Evolutionary conservation across 768 basidiomycete species (phyloP).

Genomic region (Lentinula lateritia): DNA sequence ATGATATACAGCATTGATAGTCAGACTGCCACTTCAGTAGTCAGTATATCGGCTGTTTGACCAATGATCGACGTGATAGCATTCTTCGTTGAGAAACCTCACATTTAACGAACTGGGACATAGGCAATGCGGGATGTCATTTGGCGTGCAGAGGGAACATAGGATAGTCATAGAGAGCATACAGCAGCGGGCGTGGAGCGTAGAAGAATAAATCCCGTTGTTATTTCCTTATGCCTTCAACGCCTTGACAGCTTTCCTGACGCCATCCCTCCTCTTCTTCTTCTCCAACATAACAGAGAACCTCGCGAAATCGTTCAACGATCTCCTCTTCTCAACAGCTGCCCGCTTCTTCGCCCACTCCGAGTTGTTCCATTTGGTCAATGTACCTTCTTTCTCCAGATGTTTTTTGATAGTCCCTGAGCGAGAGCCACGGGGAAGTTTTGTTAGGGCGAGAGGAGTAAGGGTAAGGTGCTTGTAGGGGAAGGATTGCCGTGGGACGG

Average conservation of each 20-base stretch:
- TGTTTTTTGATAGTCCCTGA: slow-evolving; percentile 79
- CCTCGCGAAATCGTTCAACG: slow-evolving; percentile 85
- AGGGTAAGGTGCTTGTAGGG: slow-evolving; percentile 91
- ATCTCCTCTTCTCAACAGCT: slow-evolving; percentile 66
- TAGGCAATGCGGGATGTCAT: background rate
- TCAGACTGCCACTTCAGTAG: too few species aligned
- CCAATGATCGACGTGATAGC: too few species aligned
- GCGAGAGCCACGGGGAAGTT: slow-evolving; percentile 84
- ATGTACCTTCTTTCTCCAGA: slow-evolving; percentile 77
- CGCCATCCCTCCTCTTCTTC: slow-evolving; percentile 77
- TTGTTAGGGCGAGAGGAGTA: slow-evolving; percentile 76
- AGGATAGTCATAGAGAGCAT: background rate
- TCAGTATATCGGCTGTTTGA: too few species aligned
- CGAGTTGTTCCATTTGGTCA: slow-evolving; percentile 87
- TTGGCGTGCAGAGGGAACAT: background rate
- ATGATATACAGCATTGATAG: too few species aligned
- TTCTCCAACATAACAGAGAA: slow-evolving; percentile 87
- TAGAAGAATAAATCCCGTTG: background rate
- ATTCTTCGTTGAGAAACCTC: too few species aligned
- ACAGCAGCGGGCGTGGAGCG: background rate
- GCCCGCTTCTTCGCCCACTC: slow-evolving; percentile 85
- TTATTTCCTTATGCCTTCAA: slow-evolving; percentile 53
- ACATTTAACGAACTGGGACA: background rate
- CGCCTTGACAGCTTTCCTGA: slow-evolving; percentile 49
- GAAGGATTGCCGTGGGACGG: slow-evolving; percentile 88